A percentile compares a stretch with the other conserved stretches of the same genome.
These are phyloP conservation scores for Aspergillus chevalieri DNA, from an alignment of 2,329 filamentous ascomycete genomes.

Conservation along the genomic window DNA sequence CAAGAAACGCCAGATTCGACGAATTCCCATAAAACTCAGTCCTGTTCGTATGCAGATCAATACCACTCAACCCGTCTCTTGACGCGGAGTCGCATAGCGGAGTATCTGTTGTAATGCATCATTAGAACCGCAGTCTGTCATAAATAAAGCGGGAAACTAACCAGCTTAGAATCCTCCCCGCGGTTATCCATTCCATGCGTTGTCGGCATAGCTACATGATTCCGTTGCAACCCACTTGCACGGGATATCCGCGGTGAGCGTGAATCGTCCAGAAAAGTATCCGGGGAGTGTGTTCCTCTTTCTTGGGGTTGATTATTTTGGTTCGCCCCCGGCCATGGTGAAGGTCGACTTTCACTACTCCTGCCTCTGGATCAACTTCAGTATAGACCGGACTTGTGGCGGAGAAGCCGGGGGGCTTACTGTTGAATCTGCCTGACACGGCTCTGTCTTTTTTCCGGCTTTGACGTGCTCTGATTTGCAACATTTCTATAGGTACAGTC, in stretches of 20 bases:
- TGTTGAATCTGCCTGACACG: constrained; percentile 4
- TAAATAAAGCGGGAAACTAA: not conserved
- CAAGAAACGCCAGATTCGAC: constrained; percentile 22
- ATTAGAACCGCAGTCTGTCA: not conserved
- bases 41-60: constrained; percentile 22
- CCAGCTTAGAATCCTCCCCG: constrained; percentile 1
- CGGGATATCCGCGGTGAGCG: not conserved
- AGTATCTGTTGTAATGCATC: not conserved
- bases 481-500: constrained; percentile 11
- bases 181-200: not conserved
- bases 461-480: constrained; percentile 3
- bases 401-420: not conserved
- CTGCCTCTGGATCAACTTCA: not conserved
- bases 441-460: constrained; percentile 4
- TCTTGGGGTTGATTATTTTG: not conserved
- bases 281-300: not conserved
- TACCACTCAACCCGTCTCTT: constrained; percentile 18
- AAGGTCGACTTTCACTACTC: constrained; percentile 6
- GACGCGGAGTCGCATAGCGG: constrained; percentile 13
- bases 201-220: constrained; percentile 1
- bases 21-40: constrained; percentile 24
- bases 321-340: constrained; percentile 9
- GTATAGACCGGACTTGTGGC: not conserved
- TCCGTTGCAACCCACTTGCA: not conserved
- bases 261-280: not conserved